Conservation (phyloP, 768 basidiomycete species). For the Agrocybe praecox region DNA sequence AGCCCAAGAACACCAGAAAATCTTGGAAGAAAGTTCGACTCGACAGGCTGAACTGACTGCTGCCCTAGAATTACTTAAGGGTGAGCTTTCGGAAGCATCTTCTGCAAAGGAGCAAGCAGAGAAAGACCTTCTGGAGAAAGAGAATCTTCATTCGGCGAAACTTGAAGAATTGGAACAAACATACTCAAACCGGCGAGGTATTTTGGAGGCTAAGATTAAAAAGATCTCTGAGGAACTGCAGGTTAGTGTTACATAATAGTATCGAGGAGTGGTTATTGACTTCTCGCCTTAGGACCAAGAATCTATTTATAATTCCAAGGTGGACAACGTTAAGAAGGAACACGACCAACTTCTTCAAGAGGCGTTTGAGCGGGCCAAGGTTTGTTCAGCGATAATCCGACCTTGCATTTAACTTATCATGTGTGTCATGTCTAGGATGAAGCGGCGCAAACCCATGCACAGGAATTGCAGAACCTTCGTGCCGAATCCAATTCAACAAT, state of each 20-base stretch:
- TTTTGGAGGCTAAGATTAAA: conserved; percentile 57
- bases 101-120: conserved; percentile 51
- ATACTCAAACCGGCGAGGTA: conserved; percentile 50
- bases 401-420: neutral
- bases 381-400: conserved; percentile 24
- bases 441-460: conserved; percentile 66
- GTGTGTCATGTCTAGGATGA: conserved; percentile 49
- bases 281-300: conserved; percentile 64
- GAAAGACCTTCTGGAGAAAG: conserved; percentile 43
- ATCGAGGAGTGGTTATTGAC: neutral
- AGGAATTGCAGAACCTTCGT: conserved; percentile 74
- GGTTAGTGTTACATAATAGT: conserved; percentile 41
- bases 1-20: conserved; percentile 44
- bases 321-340: conserved; percentile 67
- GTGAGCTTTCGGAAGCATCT: conserved; percentile 45
- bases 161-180: conserved; percentile 56
- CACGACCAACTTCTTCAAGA: conserved; percentile 63
- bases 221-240: conserved; percentile 63
- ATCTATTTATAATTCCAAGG: conserved; percentile 63
- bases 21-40: conserved; percentile 44
- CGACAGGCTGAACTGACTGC: conserved; percentile 45
- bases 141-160: conserved; percentile 47
- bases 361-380: conserved; percentile 81
- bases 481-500: conserved; percentile 65
- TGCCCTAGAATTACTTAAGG: conserved; percentile 47